Base-by-base conservation (phyloP, 805 yeast species). In the Metschnikowia picachoensis region DNA sequence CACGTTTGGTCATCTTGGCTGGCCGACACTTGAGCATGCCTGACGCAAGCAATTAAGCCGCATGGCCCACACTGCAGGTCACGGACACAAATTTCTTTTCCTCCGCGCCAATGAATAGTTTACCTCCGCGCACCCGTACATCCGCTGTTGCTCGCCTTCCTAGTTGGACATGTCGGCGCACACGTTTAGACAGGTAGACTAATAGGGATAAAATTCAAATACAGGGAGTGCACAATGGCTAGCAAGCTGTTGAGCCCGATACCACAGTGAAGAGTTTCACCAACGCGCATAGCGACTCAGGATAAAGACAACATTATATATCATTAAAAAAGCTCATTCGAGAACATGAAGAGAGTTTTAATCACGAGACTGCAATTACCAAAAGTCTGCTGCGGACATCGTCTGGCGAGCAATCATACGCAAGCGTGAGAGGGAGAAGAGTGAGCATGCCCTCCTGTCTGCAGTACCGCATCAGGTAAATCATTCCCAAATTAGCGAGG, bases 401-500 rank as follows among this genome's bases (percentile, higher is more conserved):
- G 33, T 29, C 31, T 39, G 37, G 41, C 41, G 27, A 47, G 52
- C 54, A 51, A 46, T 33, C 50, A 45, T 39, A 43, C 35, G 37
- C 42, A 35, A 39, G 42, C 44, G 41, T 41, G 48, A 48, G 47
- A 42, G 41, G 33, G 39, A 40, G 43, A 41, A 31, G 47, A 43
- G 52, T 43, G 47, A 49, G 52, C 48, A 44, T 16, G 14, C 13
- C 40, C 15, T 20, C 17, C 39, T 29, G 27, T 35, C 30, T 49
- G 52, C 55, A 51, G 53, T 40, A 30, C 30, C 36, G 4, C 30
- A 30, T 20, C 17, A 35, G 49, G 55, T 47, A 43, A 44, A 56
- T 52, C 56, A 49, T 53, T 55, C 57, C 53, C 52, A 45, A 47
- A 44, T 37, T 40, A 43, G 52, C 43, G 32, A 37, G 39, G 37